These are phyloP conservation scores for Austroboletus niveus DNA, from an alignment of 1,284 basidiomycete genomes.

Conservation along the genomic window DNA sequence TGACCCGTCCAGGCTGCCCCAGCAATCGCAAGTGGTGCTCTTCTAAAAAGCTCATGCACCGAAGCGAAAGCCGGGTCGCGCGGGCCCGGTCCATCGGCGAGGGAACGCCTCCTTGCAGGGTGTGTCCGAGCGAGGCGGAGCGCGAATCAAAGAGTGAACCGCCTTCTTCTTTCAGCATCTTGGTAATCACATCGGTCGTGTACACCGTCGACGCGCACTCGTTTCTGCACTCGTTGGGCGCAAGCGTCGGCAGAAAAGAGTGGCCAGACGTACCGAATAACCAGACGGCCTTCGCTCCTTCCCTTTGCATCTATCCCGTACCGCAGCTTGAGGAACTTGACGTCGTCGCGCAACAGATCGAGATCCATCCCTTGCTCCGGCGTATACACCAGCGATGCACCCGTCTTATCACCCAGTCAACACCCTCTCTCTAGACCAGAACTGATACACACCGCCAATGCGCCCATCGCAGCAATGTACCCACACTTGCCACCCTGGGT, in stretches of 20 bases:
- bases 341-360: constrained; percentile 79
- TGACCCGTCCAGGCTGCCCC: constrained; percentile 45
- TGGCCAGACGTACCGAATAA: constrained; percentile 66
- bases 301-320: constrained; percentile 88
- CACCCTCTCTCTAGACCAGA: background rate
- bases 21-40: constrained; percentile 60
- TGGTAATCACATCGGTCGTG: constrained; percentile 89
- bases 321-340: constrained; percentile 85
- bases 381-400: constrained; percentile 91
- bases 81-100: constrained; percentile 93
- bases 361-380: constrained; percentile 90
- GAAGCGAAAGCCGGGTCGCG: constrained; percentile 85
- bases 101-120: constrained; percentile 92
- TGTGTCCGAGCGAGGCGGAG: constrained; percentile 92
- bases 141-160: constrained; percentile 90
- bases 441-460: constrained; percentile 73
- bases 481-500: constrained; percentile 97
- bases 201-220: constrained; percentile 89
- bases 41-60: constrained; percentile 95
- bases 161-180: constrained; percentile 95
- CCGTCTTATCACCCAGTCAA: constrained; percentile 54
- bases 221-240: constrained; percentile 51
- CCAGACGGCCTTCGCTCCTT: constrained; percentile 88
- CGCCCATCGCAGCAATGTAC: constrained; percentile 94
- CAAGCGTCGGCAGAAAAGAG: background rate